These are phyloP conservation scores for Protomyces inundatus DNA, from an alignment of 1,139 yeast species.

Conservation along the genomic window DNA sequence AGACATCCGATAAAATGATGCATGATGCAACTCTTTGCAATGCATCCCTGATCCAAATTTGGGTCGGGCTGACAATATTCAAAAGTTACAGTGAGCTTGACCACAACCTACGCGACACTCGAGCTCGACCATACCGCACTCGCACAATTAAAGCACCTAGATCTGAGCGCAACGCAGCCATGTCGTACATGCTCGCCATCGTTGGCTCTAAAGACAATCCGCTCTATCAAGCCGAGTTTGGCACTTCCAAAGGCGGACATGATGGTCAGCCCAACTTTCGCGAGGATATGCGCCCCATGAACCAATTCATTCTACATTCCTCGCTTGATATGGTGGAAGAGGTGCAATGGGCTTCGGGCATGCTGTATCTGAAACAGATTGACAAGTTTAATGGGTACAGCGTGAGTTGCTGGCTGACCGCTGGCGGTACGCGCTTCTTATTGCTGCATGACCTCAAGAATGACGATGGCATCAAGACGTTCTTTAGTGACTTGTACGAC, in stretches of 20 bases:
- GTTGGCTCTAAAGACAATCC: conserved; percentile 86
- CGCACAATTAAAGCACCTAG: too few relatives aligned
- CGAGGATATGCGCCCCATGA: conserved; percentile 43
- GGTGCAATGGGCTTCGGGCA: conserved; percentile 58
- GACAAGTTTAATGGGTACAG: conserved; percentile 80
- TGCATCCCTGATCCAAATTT: too few relatives aligned
- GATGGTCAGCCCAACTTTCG: conserved; percentile 49
- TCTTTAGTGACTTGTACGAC: conserved; percentile 80
- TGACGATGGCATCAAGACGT: conserved; percentile 75
- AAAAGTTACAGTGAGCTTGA: too few relatives aligned
- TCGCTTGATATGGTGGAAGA: conserved; percentile 87
- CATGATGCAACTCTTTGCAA: too few relatives aligned
- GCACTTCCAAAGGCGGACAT: conserved; percentile 60
- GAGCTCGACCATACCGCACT: too few relatives aligned
- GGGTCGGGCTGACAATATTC: too few relatives aligned
- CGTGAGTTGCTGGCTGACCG: conserved; percentile 79
- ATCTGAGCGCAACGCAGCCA: conserved; percentile 32
- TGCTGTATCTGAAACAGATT: conserved; percentile 59
- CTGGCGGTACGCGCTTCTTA: conserved; percentile 63
- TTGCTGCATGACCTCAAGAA: conserved; percentile 63
- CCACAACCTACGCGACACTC: too few relatives aligned
- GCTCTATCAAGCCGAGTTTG: conserved; percentile 79
- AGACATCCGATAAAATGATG: too few relatives aligned
- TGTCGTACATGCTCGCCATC: conserved; percentile 81
- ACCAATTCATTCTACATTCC: conserved; percentile 77